Percentiles rank a stretch among this genome's conserved stretches.
These are phyloP conservation scores for Alternaria triticimaculans DNA, from an alignment of 2,329 filamentous ascomycete species.

Conservation along the genomic window DNA sequence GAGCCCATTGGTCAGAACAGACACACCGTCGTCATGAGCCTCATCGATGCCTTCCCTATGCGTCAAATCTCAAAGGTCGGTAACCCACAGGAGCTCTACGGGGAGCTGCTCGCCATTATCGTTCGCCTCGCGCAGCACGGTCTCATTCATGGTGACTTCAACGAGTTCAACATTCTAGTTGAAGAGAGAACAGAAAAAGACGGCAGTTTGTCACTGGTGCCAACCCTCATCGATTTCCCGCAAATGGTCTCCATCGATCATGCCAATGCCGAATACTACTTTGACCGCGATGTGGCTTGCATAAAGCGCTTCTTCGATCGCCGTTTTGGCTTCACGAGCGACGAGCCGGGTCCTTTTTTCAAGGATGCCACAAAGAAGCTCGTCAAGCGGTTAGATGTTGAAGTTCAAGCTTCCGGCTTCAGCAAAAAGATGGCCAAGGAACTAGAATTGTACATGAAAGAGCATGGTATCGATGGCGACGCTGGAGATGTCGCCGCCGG, in stretches of 20 bases:
- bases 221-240: constrained; percentile 94
- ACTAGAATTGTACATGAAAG: constrained; percentile 86
- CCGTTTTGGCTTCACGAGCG: constrained; percentile 84
- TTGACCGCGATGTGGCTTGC: constrained; percentile 93
- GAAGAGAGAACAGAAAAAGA: constrained; percentile 67
- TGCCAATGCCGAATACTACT: constrained; percentile 93
- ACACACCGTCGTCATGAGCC: constrained; percentile 94
- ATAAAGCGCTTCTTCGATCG: constrained; percentile 93
- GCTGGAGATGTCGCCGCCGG: constrained; percentile 46
- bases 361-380: constrained; percentile 77
- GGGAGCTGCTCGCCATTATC: constrained; percentile 87
- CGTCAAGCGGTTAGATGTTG: constrained; percentile 80
- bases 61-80: constrained; percentile 86
- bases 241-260: constrained; percentile 98
- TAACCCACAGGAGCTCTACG: constrained; percentile 84
- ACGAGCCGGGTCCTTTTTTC: constrained; percentile 84
- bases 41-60: constrained; percentile 90
- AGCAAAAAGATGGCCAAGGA: constrained; percentile 97
- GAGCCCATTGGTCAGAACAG: constrained; percentile 86
- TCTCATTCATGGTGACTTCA: constrained; percentile 97
- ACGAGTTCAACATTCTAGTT: constrained; percentile 98
- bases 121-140: constrained; percentile 83
- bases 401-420: constrained; percentile 91
- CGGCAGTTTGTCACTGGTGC: constrained; percentile 65
- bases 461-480: constrained; percentile 65